A percentile compares a stretch with the other conserved stretches of the same genome.
Evolutionary conservation across 768 basidiomycete genomes (phyloP).

Genomic region (Lyophyllum semitale): DNA sequence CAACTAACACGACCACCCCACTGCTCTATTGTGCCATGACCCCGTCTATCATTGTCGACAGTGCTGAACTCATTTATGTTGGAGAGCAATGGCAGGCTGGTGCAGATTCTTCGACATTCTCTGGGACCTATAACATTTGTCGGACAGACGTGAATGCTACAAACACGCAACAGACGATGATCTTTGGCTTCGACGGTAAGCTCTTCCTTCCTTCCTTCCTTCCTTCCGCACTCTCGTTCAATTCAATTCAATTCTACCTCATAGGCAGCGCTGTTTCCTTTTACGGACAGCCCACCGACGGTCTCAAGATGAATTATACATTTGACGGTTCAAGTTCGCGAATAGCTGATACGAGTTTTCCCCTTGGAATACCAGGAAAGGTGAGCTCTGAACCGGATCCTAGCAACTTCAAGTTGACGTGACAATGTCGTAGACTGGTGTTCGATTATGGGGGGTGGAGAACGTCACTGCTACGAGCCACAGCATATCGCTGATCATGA

Average conservation of each 20-base stretch:
- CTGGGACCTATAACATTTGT: background rate
- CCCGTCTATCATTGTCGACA: slow-evolving; percentile 6
- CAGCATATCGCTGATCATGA: background rate
- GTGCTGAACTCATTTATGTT: slow-evolving; percentile 1
- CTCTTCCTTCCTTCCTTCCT: no score
- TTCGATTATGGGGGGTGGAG: slow-evolving; percentile 2
- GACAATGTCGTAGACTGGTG: background rate
- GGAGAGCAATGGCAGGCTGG: slow-evolving; percentile 8
- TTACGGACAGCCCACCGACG: slow-evolving; percentile 2
- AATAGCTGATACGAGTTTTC: background rate
- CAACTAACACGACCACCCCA: no score
- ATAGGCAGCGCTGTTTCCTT: slow-evolving; percentile 1
- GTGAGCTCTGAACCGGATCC: background rate
- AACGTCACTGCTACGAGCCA: background rate
- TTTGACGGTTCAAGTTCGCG: background rate
- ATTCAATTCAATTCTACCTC: no score
- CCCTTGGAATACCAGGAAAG: slow-evolving; percentile 4
- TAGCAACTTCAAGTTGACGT: background rate
- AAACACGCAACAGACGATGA: background rate
- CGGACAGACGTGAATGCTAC: background rate
- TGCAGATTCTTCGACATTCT: background rate
- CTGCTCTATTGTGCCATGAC: no score
- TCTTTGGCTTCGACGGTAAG: background rate
- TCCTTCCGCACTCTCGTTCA: no score
- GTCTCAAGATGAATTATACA: slow-evolving; percentile 5